Evolutionary conservation across 1,284 basidiomycete species (phyloP), one percentile per base, ranked within the genome.

Genomic region (Cryptococcus sp.): DNA sequence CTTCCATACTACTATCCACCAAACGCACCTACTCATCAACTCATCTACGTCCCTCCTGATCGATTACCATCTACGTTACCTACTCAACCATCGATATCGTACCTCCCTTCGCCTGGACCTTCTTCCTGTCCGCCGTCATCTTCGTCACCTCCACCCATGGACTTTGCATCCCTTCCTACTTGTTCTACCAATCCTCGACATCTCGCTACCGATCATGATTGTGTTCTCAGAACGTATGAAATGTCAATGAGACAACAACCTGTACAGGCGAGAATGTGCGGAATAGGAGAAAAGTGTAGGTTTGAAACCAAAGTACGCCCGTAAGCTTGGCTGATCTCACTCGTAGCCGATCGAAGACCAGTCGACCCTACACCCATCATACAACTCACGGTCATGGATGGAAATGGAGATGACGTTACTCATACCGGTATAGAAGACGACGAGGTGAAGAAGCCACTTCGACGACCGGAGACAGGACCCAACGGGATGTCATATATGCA

Each of bases 331-430:
- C 14, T 13, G 10, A 31, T 46, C 11, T 38, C 33, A 45, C 38
- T 10, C 41, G 38, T 74, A 91, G 90, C 90, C 57, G 90, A 97
- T 80, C 83, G 93, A 41, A 82, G 94, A 34, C 92, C 94, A 3
- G 91, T 98, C 70, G 92, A 97, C 79, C 94, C 95, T 0, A 91
- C 92, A 0, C 94, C 94, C 11, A 94, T 97, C 73, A 86, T 97
- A n/a, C 91, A 95, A 75, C 83, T 98, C 5, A 86, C 88, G 52
- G 89, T 97, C 55, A 82, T 90, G 63, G 88, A 90, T 74, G 84
- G 82, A 6, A 74, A 82, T n/a, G 77, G 80, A 42, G 79, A 76
- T 38, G 67, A 71, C 35, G 60, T 67, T 36, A 68, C 63, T 5
- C 38, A 41, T 35, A 23, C 23, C 23, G 23, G 23, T 23, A 23